Percentiles rank a stretch among this genome's conserved stretches.
Conservation (phyloP, 2,329 filamentous ascomycete species). For the Clarireedia homoeocarpa region DNA sequence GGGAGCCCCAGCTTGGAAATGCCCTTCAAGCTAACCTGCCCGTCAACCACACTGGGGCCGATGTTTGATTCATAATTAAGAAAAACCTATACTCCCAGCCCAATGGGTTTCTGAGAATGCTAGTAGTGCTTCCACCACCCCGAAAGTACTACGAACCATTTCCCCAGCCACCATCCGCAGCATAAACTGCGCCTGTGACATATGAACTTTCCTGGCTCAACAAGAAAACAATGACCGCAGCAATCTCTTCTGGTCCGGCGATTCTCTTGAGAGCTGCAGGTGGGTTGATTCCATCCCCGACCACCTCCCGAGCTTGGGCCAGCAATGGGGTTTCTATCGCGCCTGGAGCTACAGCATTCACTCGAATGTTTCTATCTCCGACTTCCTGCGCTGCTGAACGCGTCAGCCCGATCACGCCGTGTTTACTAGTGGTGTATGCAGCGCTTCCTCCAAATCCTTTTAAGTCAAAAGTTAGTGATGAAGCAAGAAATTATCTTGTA, state of each 20-base stretch:
- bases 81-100: too few relatives aligned
- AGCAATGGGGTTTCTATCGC: conserved; percentile 44
- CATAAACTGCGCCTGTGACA: conserved; percentile 25
- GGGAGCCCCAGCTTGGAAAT: too few relatives aligned
- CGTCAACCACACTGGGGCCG: too few relatives aligned
- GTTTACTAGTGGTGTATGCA: conserved; percentile 28
- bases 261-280: conserved; percentile 32
- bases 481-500: background rate
- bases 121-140: too few relatives aligned
- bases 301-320: conserved; percentile 25
- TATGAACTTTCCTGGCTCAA: conserved; percentile 31
- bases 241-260: conserved; percentile 41
- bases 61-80: too few relatives aligned
- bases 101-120: too few relatives aligned
- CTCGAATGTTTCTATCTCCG: conserved; percentile 32
- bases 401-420: conserved; percentile 35
- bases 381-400: conserved; percentile 24
- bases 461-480: conserved; percentile 25
- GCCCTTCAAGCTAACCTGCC: too few relatives aligned
- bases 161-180: conserved; percentile 24
- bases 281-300: conserved; percentile 27
- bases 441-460: conserved; percentile 28
- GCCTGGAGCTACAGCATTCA: conserved; percentile 28
- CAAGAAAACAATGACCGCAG: conserved; percentile 36
- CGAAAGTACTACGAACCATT: background rate